Conservation (phyloP, 1,284 basidiomycete species). For the Boletellus deceptivus region DNA sequence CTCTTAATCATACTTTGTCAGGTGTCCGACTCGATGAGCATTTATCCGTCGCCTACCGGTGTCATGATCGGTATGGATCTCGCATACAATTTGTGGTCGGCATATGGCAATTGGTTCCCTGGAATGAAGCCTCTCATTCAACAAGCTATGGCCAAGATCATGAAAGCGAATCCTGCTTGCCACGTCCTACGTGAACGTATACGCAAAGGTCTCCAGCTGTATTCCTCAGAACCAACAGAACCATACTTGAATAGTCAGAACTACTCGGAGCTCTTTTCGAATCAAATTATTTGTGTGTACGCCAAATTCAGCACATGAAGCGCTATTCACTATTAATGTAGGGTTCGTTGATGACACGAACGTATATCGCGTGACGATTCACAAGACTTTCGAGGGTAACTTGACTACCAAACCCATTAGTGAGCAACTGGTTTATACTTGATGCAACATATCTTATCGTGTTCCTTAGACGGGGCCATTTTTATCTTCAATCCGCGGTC, state of each 20-base stretch:
- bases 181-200: conserved; percentile 99
- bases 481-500: conserved; percentile 99
- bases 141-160: conserved; percentile 99
- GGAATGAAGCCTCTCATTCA: conserved; percentile 97
- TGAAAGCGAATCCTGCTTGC: conserved; percentile 98
- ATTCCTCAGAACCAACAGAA: conserved; percentile 99
- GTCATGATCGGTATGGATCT: conserved; percentile 98
- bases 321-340: conserved; percentile 26
- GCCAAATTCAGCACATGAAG: background rate
- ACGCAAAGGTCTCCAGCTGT: conserved; percentile 96
- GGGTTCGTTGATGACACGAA: conserved; percentile 99
- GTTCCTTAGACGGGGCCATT: conserved; percentile 82
- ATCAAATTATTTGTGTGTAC: conserved; percentile 92
- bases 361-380: conserved; percentile 99
- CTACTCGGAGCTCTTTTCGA: conserved; percentile 97
- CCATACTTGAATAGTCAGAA: conserved; percentile 98
- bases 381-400: conserved; percentile 99
- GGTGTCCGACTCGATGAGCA: conserved; percentile 95
- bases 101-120: conserved; percentile 99
- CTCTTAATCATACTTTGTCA: conserved; percentile 26
- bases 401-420: conserved; percentile 99
- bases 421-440: conserved; percentile 33
- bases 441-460: conserved; percentile 2
- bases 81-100: conserved; percentile 98
- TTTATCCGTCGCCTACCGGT: conserved; percentile 98